Evolutionary conservation across 2,329 filamentous ascomycete genomes (phyloP).

Genomic region (Fusarium fujikuroi): DNA sequence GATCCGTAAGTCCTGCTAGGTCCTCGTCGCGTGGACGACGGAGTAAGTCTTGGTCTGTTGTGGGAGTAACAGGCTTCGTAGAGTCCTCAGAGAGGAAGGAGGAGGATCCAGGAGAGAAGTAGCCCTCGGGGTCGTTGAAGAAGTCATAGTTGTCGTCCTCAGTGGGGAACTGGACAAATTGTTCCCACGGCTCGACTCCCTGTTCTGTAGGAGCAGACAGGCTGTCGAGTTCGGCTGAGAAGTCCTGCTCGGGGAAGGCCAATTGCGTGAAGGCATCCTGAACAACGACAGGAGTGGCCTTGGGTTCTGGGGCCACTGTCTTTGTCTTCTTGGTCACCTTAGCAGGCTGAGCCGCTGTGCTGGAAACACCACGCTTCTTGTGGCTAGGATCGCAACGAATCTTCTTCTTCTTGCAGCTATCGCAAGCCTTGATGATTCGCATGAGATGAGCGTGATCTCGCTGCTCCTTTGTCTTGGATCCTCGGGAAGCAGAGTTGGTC

Average conservation of each 20-base stretch:
- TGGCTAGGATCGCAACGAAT: conserved; percentile 70
- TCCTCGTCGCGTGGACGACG: not conserved
- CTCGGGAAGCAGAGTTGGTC: conserved; percentile 69
- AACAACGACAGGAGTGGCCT: conserved; percentile 9
- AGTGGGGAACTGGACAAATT: conserved; percentile 59
- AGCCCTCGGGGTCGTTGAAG: conserved; percentile 56
- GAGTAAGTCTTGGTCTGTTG: conserved; percentile 37
- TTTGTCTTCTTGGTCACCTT: conserved; percentile 58
- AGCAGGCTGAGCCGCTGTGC: conserved; percentile 44
- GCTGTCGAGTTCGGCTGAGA: conserved; percentile 39
- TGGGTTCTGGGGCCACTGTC: conserved; percentile 33
- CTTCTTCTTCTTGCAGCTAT: conserved; percentile 71
- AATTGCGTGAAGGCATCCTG: conserved; percentile 23
- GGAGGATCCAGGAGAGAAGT: conserved; percentile 53
- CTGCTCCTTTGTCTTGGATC: conserved; percentile 75
- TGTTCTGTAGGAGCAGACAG: conserved; percentile 23
- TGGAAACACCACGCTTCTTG: conserved; percentile 58
- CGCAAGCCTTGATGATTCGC: conserved; percentile 75
- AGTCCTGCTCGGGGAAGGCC: conserved; percentile 32
- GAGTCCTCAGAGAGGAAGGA: conserved; percentile 43
- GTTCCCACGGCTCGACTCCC: conserved; percentile 53
- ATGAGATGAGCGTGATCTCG: conserved; percentile 74
- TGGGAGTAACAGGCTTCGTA: conserved; percentile 44
- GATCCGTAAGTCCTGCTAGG: conserved; percentile 11
- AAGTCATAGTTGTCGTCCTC: conserved; percentile 57